Base-by-base conservation (phyloP, 106 monocot genomes). In the Dactylorhiza incarnata region DNA sequence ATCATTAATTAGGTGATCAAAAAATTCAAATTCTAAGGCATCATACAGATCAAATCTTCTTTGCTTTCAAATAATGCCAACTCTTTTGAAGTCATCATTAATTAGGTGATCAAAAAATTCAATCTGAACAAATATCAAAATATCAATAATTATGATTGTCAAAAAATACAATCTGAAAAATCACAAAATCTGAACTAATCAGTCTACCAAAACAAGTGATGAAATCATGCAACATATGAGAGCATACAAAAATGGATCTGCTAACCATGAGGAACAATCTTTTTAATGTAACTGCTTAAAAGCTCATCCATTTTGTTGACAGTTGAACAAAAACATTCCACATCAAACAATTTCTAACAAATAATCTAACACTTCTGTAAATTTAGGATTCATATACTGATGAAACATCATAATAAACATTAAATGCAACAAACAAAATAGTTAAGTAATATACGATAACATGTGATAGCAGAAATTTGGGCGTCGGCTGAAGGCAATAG, bases 401-500 rank as follows among this genome's bases (percentile, higher is more conserved):
- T 25, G 24, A 26, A 62, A 26, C 29, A 24, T 20, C 65, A 65
- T 25, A 65, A 65, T 65, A 65, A 65, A 13, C 65, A 24, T 26
- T 29, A 29, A 65, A 65, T 12, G 65, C 65, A 29, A 65, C 7
- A 4, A 13, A 65, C 56, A 75, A 74, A 45, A 54, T 48, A 15
- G 14, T 43, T 48, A 45, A 56, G 23, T 7, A 66, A 80, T 1
- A 90, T 78, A 99, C 99, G 99, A 99, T 75, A 99, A 88, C 73
- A 99, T 88, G 66, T 99, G 99, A 73, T 90, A 94, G 49, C 82
- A 80, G 80, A 84, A 78, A 23, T 74, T 83, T 71, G 86, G 89
- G 71, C 94, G 86, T 45, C 94, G 99, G 81, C 94, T 99, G 81
- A 99, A 99, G 44, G 89, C 91, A 79, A 99, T 94, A 73, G 99